Percentiles rank a stretch among this genome's conserved stretches.
These are phyloP conservation scores for Saccharomyces hybrid DNA, from an alignment of 1,139 yeast species.

Conservation along the genomic window DNA sequence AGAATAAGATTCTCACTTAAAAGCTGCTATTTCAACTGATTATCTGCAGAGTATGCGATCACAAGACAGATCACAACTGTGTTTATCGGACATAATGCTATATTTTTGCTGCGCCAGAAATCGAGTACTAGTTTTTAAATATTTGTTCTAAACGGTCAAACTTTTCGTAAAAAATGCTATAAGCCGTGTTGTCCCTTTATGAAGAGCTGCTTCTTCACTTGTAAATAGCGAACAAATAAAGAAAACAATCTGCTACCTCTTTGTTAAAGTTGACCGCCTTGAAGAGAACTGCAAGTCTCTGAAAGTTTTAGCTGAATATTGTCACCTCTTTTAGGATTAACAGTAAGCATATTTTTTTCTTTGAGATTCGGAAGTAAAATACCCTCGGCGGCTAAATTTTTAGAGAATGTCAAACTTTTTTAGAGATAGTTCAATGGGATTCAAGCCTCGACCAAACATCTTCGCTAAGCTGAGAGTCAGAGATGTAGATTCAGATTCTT, in stretches of 20 bases:
- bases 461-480: conserved; percentile 24
- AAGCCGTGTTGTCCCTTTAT: neutral
- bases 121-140: neutral
- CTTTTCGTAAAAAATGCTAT: neutral
- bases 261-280: neutral
- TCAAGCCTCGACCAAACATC: conserved; percentile 29
- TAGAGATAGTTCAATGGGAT: conserved; percentile 25
- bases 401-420: conserved; percentile 31
- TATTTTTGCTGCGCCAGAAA: neutral
- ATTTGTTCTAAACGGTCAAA: neutral
- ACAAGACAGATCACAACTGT: neutral
- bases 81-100: neutral
- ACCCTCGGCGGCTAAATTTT: conserved; percentile 21
- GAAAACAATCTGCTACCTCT: neutral
- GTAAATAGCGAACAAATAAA: neutral
- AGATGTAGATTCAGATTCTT: conserved; percentile 8
- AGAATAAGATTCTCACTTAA: neutral
- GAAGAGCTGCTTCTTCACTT: neutral
- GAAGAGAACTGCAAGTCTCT: neutral
- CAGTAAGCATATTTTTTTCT: neutral
- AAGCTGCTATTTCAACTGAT: neutral
- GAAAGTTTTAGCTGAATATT: neutral
- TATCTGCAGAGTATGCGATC: neutral
- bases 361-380: neutral
- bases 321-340: neutral